These are phyloP conservation scores for Camellia lanceoleosa DNA, from an alignment of 148 eudicot species.

Conservation along the genomic window DNA sequence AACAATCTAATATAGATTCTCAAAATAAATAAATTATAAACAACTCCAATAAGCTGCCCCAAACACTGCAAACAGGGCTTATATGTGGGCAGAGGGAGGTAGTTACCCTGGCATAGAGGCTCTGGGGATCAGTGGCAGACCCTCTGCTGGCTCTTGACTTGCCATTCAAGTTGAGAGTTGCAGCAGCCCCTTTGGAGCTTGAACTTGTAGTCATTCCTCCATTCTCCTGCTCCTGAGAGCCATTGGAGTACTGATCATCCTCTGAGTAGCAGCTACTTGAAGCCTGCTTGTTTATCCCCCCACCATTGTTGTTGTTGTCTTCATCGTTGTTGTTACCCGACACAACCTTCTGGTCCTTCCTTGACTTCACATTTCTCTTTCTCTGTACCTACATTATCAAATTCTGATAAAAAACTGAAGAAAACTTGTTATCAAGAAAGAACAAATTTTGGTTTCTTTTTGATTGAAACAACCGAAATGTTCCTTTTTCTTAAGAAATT, in stretches of 20 bases:
- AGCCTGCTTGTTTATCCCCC: slow-evolving; percentile 18
- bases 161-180: slow-evolving; percentile 30
- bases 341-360: slow-evolving; percentile 36
- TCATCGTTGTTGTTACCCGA: slow-evolving; percentile 25
- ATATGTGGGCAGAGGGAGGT: background rate
- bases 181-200: slow-evolving; percentile 31
- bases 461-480: too few species aligned
- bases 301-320: slow-evolving; percentile 18
- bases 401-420: slow-evolving; percentile 1
- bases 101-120: slow-evolving; percentile 86
- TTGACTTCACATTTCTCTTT: slow-evolving; percentile 49
- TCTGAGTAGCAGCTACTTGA: slow-evolving; percentile 40
- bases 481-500: too few species aligned
- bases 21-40: too few species aligned
- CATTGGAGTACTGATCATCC: slow-evolving; percentile 33
- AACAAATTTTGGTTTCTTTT: too few species aligned
- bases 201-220: slow-evolving; percentile 22
- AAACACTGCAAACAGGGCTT: too few species aligned
- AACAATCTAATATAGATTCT: too few species aligned
- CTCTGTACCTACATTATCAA: slow-evolving; percentile 35
- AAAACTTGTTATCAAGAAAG: background rate
- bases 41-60: too few species aligned
- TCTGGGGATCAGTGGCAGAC: slow-evolving; percentile 87
- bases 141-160: slow-evolving; percentile 64
- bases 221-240: slow-evolving; percentile 33